Base-by-base conservation (phyloP, 352 stramenopile species). In the Lagenidium giganteum region DNA sequence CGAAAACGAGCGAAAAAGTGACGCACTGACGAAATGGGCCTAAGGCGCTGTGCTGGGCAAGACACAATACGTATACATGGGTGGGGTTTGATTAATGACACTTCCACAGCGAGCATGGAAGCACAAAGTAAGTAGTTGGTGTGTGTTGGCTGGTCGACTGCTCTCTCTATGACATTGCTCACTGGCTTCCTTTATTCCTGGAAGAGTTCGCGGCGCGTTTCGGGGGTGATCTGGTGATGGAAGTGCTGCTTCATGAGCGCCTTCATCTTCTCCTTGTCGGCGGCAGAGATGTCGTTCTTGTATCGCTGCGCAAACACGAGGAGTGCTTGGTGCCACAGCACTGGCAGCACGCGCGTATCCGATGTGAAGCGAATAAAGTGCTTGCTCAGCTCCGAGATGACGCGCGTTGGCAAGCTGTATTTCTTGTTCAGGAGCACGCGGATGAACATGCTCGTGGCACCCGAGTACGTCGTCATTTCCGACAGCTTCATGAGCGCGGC, bases 401-500 rank as follows among this genome's bases (percentile, higher is more conserved):
- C 96, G 28, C 86, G 83, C 45, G 92, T 97, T 5, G 97, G 97
- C 26, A 99, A 75, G 41, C 93, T 97, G 76, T 99, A 99, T 74
- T 99, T 99, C 68, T 99, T 99, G 78, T 99, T 98, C 22, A 99
- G 79, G 11, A 99, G 75, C 24, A 98, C 88, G 31, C 83, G 88
- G 52, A 99, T 98, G 58, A 99, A 99, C 50, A 99, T 95, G 16
- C 92, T 98, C 43, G 96, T 96, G 36, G 94, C 94, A 39, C 95
- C 96, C 42, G 87, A 98, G 81, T 99, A 99, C n/a, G n/a, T n/a
- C 43, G 94, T 74, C 83, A 97, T 91, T 47, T 86, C 82, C 29
- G 95, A 87, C 30, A 99, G 74, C 73, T 99, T 99, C 72, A 99
- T 95, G 44, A 99, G 86, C 27, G 96, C 98, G 21, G 98, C 97